Evolutionary conservation across 2,329 filamentous ascomycete genomes (phyloP).

Genomic region (Bipolaris bicolor): DNA sequence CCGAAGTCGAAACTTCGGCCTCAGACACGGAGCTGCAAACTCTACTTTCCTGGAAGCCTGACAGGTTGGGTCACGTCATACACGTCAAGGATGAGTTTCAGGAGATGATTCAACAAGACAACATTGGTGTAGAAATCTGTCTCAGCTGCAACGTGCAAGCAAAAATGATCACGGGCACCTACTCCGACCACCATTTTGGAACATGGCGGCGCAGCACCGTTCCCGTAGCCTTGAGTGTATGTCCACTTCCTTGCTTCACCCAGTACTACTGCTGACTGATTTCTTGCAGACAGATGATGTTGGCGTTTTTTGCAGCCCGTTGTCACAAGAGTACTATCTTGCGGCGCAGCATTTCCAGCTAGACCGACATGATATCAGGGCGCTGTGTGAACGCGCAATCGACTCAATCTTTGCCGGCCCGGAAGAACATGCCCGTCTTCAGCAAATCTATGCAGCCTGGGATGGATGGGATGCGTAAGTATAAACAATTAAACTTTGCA

Average conservation of each 20-base stretch:
- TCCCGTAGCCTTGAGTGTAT: conserved; percentile 69
- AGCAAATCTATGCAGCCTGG: conserved; percentile 31
- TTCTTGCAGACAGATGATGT: conserved; percentile 75
- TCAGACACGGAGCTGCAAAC: conserved; percentile 66
- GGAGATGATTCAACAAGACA: conserved; percentile 59
- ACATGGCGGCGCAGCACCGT: conserved; percentile 68
- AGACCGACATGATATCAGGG: conserved; percentile 54
- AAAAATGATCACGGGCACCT: conserved; percentile 71
- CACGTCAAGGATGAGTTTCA: conserved; percentile 69
- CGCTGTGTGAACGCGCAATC: conserved; percentile 66
- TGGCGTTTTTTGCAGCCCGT: conserved; percentile 76
- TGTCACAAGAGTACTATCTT: conserved; percentile 79
- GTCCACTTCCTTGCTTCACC: conserved; percentile 46
- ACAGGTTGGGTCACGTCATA: conserved; percentile 79
- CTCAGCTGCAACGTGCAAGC: conserved; percentile 82
- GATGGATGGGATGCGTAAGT: conserved; percentile 21
- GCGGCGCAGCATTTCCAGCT: conserved; percentile 74
- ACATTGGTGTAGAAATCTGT: conserved; percentile 75
- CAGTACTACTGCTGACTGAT: conserved; percentile 17
- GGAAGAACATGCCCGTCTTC: conserved; percentile 64
- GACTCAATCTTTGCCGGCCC: conserved; percentile 71
- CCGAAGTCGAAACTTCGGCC: conserved; percentile 67
- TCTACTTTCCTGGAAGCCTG: conserved; percentile 69
- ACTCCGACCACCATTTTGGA: conserved; percentile 76
- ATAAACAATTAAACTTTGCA: neutral